Evolutionary conservation across 2,329 filamentous ascomycete species (phyloP).

Genomic region (Monosporascus ibericus): DNA sequence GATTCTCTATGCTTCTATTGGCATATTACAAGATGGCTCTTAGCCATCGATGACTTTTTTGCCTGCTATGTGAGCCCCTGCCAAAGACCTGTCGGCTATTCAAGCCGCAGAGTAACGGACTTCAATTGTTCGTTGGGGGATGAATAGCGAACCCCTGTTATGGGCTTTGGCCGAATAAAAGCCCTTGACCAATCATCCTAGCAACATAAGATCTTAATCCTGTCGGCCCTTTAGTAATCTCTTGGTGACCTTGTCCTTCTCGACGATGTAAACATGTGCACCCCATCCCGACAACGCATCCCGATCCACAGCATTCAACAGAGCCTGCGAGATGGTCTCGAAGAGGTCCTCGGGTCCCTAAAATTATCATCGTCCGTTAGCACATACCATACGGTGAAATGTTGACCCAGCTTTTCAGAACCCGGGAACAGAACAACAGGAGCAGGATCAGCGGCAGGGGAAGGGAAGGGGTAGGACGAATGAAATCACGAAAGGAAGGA

Average conservation of each 20-base stretch:
- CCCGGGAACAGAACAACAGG: neutral
- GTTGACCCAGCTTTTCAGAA: neutral
- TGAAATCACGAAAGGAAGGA: neutral
- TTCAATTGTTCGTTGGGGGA: neutral
- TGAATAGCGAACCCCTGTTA: neutral
- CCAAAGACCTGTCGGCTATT: neutral
- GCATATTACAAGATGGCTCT: constrained; percentile 15
- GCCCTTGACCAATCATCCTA: neutral
- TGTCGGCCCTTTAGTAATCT: constrained; percentile 95
- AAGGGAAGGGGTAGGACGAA: neutral
- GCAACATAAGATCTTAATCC: constrained; percentile 52
- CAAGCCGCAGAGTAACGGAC: neutral
- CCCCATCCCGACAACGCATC: constrained; percentile 97
- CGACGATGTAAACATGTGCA: constrained; percentile 97
- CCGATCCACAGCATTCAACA: constrained; percentile 92
- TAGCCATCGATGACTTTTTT: constrained; percentile 9
- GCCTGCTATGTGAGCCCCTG: neutral
- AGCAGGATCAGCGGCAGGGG: neutral
- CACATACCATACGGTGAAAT: neutral
- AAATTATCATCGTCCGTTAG: constrained; percentile 1
- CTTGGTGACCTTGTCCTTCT: constrained; percentile 99
- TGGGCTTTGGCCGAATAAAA: neutral
- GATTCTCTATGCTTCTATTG: constrained; percentile 9
- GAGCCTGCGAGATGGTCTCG: constrained; percentile 93
- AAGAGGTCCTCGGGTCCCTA: constrained; percentile 91